Conservation (phyloP, 1,139 yeast genomes). For the Magnusiomyces starmeri region DNA sequence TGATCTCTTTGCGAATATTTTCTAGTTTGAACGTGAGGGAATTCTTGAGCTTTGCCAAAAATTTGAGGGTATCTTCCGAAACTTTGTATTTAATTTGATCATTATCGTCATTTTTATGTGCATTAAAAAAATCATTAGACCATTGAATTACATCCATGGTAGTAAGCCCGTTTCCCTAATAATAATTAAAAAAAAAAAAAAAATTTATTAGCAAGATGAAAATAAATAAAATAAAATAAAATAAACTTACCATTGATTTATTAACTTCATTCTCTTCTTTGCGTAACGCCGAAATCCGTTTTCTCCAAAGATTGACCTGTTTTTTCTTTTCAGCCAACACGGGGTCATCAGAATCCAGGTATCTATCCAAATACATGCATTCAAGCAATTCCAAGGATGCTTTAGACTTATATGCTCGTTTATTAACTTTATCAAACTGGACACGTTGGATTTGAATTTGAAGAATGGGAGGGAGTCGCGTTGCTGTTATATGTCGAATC, state of each 20-base stretch:
- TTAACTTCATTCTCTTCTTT: constrained; percentile 40
- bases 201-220: neutral
- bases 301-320: constrained; percentile 61
- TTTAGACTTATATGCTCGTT: constrained; percentile 72
- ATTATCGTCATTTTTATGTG: constrained; percentile 15
- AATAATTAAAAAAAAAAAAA: neutral
- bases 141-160: constrained; percentile 36
- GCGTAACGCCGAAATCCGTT: constrained; percentile 42
- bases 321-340: constrained; percentile 44
- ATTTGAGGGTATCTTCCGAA: constrained; percentile 21
- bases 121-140: constrained; percentile 49
- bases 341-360: constrained; percentile 63
- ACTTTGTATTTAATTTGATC: constrained; percentile 15
- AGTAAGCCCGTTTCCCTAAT: constrained; percentile 23
- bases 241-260: constrained; percentile 38
- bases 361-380: constrained; percentile 75
- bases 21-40: constrained; percentile 16
- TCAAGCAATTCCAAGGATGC: constrained; percentile 79
- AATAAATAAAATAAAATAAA: neutral
- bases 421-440: constrained; percentile 67
- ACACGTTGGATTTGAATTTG: constrained; percentile 94
- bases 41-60: constrained; percentile 28
- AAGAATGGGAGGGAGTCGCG: constrained; percentile 66
- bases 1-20: constrained; percentile 31
- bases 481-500: constrained; percentile 57